Evolutionary conservation across 352 stramenopile genomes (phyloP).

Genomic region (Phytophthora agathidicida): DNA sequence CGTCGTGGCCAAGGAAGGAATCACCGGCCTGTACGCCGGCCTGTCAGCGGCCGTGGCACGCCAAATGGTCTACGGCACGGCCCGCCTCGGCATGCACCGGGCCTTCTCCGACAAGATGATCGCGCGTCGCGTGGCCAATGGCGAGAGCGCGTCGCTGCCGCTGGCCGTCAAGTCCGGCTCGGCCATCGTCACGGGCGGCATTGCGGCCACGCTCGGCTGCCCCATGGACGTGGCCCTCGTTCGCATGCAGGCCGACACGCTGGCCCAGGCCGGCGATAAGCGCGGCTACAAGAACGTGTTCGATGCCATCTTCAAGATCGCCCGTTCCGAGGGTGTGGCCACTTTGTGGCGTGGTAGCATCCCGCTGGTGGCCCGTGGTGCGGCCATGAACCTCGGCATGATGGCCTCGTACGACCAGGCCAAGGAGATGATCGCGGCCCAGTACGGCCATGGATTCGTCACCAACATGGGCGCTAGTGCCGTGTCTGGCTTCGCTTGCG

Average conservation of each 20-base stretch:
- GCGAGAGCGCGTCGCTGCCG: conserved; percentile 71
- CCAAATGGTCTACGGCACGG: conserved; percentile 89
- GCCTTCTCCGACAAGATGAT: conserved; percentile 84
- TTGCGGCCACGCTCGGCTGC: conserved; percentile 97
- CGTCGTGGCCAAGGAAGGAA: conserved; percentile 80
- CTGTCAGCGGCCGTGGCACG: conserved; percentile 82
- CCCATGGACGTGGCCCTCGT: conserved; percentile 98
- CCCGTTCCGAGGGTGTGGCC: conserved; percentile 80
- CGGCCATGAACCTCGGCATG: conserved; percentile 99
- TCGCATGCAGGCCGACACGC: conserved; percentile 97
- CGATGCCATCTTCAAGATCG: conserved; percentile 94
- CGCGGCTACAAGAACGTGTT: conserved; percentile 99
- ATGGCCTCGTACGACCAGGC: conserved; percentile 99
- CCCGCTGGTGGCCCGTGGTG: conserved; percentile 95
- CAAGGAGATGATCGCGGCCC: conserved; percentile 89
- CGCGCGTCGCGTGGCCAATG: conserved; percentile 67
- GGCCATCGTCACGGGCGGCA: conserved; percentile 75
- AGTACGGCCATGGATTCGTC: conserved; percentile 75
- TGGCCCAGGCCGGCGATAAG: conserved; percentile 90
- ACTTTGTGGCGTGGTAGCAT: conserved; percentile 93
- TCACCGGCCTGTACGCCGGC: conserved; percentile 84
- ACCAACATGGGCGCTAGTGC: conserved; percentile 94
- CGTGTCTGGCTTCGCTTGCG: conserved; percentile 97
- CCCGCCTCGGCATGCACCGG: conserved; percentile 85
- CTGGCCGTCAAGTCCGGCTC: conserved; percentile 78